Conservation (phyloP, 2,329 filamentous ascomycete genomes). For the Lomentospora prolificans region DNA sequence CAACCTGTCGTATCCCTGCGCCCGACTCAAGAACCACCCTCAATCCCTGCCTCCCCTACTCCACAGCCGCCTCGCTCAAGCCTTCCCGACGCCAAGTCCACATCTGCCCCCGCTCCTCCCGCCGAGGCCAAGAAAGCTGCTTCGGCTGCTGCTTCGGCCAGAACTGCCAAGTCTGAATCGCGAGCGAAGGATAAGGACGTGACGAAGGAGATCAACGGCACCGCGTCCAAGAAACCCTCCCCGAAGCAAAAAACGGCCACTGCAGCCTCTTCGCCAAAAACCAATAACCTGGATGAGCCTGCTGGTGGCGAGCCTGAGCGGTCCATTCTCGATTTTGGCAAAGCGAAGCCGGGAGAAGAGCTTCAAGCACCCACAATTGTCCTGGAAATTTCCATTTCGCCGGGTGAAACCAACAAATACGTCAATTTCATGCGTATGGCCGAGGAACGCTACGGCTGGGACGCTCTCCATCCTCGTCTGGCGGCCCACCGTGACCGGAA, state of each 20-base stretch:
- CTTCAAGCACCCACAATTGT: conserved; percentile 65
- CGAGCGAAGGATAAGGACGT: background rate
- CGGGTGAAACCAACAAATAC: conserved; percentile 74
- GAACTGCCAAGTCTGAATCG: background rate
- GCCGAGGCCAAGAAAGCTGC: conserved; percentile 28
- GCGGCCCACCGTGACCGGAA: conserved; percentile 83
- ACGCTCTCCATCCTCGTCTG: conserved; percentile 81
- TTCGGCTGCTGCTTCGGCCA: background rate
- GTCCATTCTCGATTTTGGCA: conserved; percentile 53
- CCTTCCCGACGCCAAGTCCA: conserved; percentile 7
- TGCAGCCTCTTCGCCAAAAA: conserved; percentile 35
- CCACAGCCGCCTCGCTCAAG: conserved; percentile 21
- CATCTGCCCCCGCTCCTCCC: conserved; percentile 22
- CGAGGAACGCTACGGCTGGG: conserved; percentile 88
- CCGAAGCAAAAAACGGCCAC: conserved; percentile 36
- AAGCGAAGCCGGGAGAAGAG: conserved; percentile 49
- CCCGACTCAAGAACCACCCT: conserved; percentile 19
- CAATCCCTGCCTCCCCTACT: conserved; percentile 33
- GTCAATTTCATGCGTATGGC: conserved; percentile 93
- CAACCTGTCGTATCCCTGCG: conserved; percentile 3
- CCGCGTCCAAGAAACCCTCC: conserved; percentile 30
- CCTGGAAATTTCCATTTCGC: conserved; percentile 66
- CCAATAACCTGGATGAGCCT: conserved; percentile 36
- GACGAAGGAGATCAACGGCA: conserved; percentile 6
- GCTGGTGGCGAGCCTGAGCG: conserved; percentile 25